A percentile compares a stretch with the other conserved stretches of the same genome.
Conservation (phyloP, 139 green algal genomes). For the Haematococcus sp. region DNA sequence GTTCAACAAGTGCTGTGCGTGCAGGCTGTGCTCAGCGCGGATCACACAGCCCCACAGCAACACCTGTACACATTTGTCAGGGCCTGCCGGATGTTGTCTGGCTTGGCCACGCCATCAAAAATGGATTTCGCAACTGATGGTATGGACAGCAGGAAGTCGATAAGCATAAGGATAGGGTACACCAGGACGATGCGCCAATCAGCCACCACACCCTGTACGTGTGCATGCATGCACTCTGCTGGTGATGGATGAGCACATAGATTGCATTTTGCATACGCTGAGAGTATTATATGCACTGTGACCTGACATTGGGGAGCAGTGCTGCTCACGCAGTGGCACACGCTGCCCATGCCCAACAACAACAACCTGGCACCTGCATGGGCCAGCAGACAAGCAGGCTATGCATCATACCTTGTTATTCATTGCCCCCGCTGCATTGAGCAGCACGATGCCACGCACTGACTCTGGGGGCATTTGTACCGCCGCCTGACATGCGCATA, state of each 20-base stretch:
- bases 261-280: too few relatives aligned
- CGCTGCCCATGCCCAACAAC: too few relatives aligned
- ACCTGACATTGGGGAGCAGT: constrained; percentile 15
- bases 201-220: constrained; percentile 29
- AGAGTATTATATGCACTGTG: too few relatives aligned
- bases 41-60: too few relatives aligned
- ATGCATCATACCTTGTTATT: constrained; percentile 88
- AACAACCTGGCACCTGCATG: too few relatives aligned
- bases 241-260: too few relatives aligned
- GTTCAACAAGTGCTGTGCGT: too few relatives aligned
- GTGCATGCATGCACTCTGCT: not conserved
- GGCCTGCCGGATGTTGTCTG: constrained; percentile 23
- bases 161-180: constrained; percentile 78
- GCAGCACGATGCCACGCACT: constrained; percentile 58
- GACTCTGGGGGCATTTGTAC: not conserved
- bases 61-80: constrained; percentile 21
- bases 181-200: constrained; percentile 84
- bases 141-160: constrained; percentile 86
- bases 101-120: not conserved
- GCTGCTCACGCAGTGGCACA: too few relatives aligned
- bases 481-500: constrained; percentile 16
- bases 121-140: constrained; percentile 34
- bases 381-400: too few relatives aligned
- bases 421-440: constrained; percentile 86
- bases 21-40: too few relatives aligned